phyloP scores from a whole-genome alignment of 2,329 filamentous ascomycete genomes.

The Penicillium polonicum region DNA sequence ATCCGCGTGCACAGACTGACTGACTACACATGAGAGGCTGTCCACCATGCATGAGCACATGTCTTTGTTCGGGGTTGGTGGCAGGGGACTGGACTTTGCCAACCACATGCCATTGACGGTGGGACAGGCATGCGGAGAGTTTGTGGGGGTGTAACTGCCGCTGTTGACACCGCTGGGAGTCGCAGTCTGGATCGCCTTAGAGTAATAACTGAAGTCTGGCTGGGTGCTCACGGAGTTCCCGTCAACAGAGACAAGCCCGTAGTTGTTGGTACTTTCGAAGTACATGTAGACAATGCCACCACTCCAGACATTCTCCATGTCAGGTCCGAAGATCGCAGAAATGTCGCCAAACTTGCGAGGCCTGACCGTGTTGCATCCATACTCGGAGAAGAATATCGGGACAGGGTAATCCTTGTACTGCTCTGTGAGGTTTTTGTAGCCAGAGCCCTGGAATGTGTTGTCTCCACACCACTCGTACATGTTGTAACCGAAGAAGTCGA shows the following conservation, averaged over 20 bases:
- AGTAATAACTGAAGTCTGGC: conserved; percentile 4
- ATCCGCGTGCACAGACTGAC: conserved; percentile 34
- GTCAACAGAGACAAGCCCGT: conserved; percentile 64
- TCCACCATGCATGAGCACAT: conserved; percentile 83
- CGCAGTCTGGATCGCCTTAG: conserved; percentile 1
- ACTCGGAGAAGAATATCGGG: conserved; percentile 95
- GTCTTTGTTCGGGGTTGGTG: conserved; percentile 72
- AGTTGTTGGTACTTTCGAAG: conserved; percentile 85
- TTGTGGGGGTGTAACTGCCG: not conserved
- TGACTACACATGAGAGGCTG: conserved; percentile 67
- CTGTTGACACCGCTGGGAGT: conserved; percentile 2
- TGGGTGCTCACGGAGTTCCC: conserved; percentile 60
- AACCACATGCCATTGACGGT: conserved; percentile 57
- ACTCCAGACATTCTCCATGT: conserved; percentile 84
- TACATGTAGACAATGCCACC: conserved; percentile 99
- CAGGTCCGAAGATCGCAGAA: conserved; percentile 67
- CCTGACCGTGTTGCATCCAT: conserved; percentile 79
- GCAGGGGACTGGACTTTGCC: conserved; percentile 63
- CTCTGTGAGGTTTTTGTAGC: conserved; percentile 74
- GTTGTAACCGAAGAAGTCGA: conserved; percentile 99
- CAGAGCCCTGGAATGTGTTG: conserved; percentile 71
- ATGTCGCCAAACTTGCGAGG: conserved; percentile 83
- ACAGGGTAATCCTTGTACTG: conserved; percentile 87
- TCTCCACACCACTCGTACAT: conserved; percentile 98
- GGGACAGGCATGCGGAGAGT: conserved; percentile 1